phyloP scores from a whole-genome alignment of 768 basidiomycete genomes.

The Auricularia heimuer region DNA sequence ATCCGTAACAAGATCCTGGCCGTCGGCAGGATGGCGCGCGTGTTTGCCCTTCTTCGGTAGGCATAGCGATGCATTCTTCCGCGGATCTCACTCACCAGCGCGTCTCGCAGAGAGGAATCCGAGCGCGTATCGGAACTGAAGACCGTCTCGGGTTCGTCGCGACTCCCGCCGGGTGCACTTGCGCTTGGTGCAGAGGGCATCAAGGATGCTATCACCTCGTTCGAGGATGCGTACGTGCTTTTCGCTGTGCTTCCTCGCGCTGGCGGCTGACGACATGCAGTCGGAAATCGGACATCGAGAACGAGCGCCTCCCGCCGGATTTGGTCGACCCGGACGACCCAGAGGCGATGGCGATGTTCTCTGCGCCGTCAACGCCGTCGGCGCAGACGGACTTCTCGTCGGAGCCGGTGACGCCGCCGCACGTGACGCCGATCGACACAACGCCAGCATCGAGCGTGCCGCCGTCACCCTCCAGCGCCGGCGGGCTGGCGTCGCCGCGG shows the following conservation, averaged over 20 bases:
- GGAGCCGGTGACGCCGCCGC: constrained; percentile 18
- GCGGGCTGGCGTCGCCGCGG: constrained; percentile 19
- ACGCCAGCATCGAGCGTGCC: constrained; percentile 12
- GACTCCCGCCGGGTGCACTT: constrained; percentile 73
- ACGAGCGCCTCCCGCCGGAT: constrained; percentile 95
- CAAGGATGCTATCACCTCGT: constrained; percentile 85
- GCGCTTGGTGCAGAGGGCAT: constrained; percentile 89
- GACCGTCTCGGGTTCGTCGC: constrained; percentile 68
- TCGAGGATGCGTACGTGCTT: constrained; percentile 83
- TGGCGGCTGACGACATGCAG: too few relatives aligned
- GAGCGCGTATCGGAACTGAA: constrained; percentile 97
- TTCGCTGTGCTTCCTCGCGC: neutral
- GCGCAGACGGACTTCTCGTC: constrained; percentile 36
- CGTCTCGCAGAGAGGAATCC: constrained; percentile 73
- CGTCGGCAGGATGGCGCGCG: constrained; percentile 90
- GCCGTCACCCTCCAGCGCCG: constrained; percentile 20
- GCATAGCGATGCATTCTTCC: constrained; percentile 18
- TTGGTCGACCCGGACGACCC: constrained; percentile 54
- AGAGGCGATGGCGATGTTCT: constrained; percentile 9
- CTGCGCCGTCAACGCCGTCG: constrained; percentile 18
- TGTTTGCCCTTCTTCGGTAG: constrained; percentile 90
- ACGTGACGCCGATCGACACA: neutral
- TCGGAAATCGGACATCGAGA: constrained; percentile 96
- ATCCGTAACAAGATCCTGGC: constrained; percentile 99
- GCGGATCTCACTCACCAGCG: constrained; percentile 1